A percentile compares a stretch with the other conserved stretches of the same genome.
Conservation (phyloP, 305 asterid species). For the Galium porrigens region DNA sequence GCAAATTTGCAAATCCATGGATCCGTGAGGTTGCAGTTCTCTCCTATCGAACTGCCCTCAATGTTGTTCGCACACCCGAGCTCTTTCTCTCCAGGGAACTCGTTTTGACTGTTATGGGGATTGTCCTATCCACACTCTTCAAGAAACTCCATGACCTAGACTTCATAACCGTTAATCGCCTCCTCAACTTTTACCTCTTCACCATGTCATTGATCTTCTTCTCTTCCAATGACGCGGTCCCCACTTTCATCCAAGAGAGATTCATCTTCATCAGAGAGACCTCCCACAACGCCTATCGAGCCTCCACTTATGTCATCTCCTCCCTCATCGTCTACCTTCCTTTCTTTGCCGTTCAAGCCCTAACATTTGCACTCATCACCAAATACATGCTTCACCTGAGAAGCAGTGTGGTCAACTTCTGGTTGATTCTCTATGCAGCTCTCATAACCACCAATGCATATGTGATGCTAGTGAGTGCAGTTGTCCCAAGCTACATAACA, state of each 20-base stretch:
- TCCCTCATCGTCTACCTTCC: conserved; percentile 79
- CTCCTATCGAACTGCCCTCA: conserved; percentile 58
- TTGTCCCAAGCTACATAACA: conserved; percentile 74
- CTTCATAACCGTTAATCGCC: conserved; percentile 45
- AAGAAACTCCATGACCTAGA: conserved; percentile 23
- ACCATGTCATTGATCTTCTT: conserved; percentile 61
- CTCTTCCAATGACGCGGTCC: conserved; percentile 77
- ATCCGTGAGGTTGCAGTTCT: conserved; percentile 57
- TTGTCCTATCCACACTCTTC: conserved; percentile 61
- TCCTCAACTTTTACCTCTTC: conserved; percentile 68
- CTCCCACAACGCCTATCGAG: conserved; percentile 68
- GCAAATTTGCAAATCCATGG: conserved; percentile 72
- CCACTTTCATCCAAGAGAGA: conserved; percentile 71
- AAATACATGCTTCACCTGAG: conserved; percentile 38
- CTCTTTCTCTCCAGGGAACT: conserved; percentile 63
- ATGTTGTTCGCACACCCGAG: conserved; percentile 70
- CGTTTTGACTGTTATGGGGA: conserved; percentile 57
- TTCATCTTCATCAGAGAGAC: conserved; percentile 83
- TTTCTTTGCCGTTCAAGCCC: conserved; percentile 57
- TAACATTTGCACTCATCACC: conserved; percentile 60
- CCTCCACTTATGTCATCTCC: conserved; percentile 64
- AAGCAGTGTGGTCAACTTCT: conserved; percentile 36
- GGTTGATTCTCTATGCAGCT: conserved; percentile 70
- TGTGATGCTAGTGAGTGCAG: conserved; percentile 70
- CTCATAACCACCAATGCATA: conserved; percentile 76